Evolutionary conservation across 2,329 filamentous ascomycete genomes (phyloP).

Genomic region (Rhinocladiella mackenziei): DNA sequence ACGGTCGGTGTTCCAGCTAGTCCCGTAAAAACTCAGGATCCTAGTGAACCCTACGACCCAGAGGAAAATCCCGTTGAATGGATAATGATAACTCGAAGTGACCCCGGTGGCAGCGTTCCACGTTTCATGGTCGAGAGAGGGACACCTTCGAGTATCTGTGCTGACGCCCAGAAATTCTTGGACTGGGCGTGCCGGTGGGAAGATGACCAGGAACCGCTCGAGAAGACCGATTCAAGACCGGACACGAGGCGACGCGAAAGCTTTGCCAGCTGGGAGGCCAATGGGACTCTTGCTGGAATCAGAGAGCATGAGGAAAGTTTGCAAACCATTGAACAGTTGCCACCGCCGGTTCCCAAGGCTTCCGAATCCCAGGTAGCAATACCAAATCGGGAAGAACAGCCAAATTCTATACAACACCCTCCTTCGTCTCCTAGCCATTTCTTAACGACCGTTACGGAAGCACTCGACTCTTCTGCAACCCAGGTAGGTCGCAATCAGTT

Average conservation of each 20-base stretch:
- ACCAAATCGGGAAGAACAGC: neutral
- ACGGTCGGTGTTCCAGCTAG: slow-evolving; percentile 19
- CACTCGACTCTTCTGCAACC: slow-evolving; percentile 51
- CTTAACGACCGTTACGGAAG: slow-evolving; percentile 33
- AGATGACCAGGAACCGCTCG: slow-evolving; percentile 38
- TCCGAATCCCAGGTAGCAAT: slow-evolving; percentile 1
- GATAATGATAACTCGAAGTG: slow-evolving; percentile 88
- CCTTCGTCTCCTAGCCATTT: slow-evolving; percentile 11
- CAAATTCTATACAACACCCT: slow-evolving; percentile 2
- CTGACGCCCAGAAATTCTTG: slow-evolving; percentile 75
- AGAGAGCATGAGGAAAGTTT: slow-evolving; percentile 21
- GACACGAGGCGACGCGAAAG: slow-evolving; percentile 20
- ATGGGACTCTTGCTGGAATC: slow-evolving; percentile 30
- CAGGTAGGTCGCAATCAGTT: slow-evolving; percentile 47
- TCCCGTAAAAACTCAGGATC: slow-evolving; percentile 6
- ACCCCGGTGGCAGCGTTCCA: slow-evolving; percentile 83
- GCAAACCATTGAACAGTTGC: slow-evolving; percentile 8
- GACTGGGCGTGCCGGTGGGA: slow-evolving; percentile 65
- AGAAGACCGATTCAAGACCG: slow-evolving; percentile 13
- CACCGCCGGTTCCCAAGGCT: slow-evolving; percentile 12
- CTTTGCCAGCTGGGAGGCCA: slow-evolving; percentile 30
- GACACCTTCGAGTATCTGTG: slow-evolving; percentile 74
- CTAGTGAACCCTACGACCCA: slow-evolving; percentile 37
- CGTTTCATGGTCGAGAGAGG: slow-evolving; percentile 88
- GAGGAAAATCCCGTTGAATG: slow-evolving; percentile 72